Evolutionary conservation across 1,139 yeast genomes (phyloP), one percentile per base, ranked within the genome.

Genomic region (Kodamaea arcana): DNA sequence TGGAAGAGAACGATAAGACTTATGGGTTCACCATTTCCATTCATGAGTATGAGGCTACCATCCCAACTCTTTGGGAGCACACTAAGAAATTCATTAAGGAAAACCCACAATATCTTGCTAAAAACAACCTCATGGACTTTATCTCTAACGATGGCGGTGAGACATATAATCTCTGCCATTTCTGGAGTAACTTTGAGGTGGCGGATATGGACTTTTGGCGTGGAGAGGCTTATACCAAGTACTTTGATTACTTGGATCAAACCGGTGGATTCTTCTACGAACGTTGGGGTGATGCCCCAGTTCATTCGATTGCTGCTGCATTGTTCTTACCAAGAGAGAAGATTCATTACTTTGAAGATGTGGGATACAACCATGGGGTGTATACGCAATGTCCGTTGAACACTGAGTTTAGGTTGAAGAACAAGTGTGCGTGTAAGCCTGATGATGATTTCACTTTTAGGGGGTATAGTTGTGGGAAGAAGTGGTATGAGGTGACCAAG

Each of bases 231-330:
- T 88, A 88, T 58, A 58, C 68, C 12, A 72, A 70, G 29, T 88
- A 79, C 59, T 88, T 88, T 50, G 77, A 84, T 14, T 61, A 71
- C 46, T 69, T 88, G 47, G 97, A 88, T 56, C 52, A 67, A 40
- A 70, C 81, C 1, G 96, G 96, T 26, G 94, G 94, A 3, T 88
- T 88, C 64, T 88, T 84, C 63, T 88, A 88, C 58, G 96, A 88
- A 58, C 71, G 96, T 55, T 88, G 97, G 97, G 96, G 96, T 22
- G 96, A 88, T 59, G 96, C 96, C 0, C 96, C 96, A 4, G 78
- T 87, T 16, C 96, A 87, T 60, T 80, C 95, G 3, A 75, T 87
- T 44, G 90, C 92, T 2, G 94, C 87, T 1, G 69, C 94, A 0
- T 65, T 83, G 39, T 72, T 87, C 55, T 60, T 85, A 44, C 75